Conservation (phyloP, 2,329 filamentous ascomycete species). For the Arthrobotrys musiformis region DNA sequence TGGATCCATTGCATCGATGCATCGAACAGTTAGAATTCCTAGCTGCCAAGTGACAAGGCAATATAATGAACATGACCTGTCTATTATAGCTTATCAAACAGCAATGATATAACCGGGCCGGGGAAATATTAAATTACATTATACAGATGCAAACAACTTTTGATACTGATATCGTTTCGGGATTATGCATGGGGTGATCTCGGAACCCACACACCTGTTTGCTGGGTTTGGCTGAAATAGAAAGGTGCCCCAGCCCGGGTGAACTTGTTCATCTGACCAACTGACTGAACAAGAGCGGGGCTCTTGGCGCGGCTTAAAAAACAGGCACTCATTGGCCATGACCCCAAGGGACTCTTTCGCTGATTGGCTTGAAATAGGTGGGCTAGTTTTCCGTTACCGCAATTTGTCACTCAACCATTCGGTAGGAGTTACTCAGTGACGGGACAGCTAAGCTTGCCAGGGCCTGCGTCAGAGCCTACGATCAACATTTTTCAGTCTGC, state of each 20-base stretch:
- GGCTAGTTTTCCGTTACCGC: not conserved
- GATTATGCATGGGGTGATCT: constrained; percentile 29
- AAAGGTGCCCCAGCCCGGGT: not conserved
- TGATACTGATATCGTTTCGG: constrained; percentile 49
- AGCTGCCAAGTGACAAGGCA: not conserved
- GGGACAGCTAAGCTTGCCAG: constrained; percentile 15
- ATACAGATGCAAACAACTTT: constrained; percentile 13
- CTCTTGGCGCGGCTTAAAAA: constrained; percentile 27
- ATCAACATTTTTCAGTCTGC: constrained; percentile 14
- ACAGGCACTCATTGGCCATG: not conserved
- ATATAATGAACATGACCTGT: too few relatives aligned
- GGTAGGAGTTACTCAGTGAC: constrained; percentile 15
- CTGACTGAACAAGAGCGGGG: too few relatives aligned
- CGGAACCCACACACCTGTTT: constrained; percentile 35
- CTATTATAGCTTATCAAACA: too few relatives aligned
- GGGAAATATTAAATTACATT: constrained; percentile 14
- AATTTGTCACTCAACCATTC: constrained; percentile 42
- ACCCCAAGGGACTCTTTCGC: not conserved
- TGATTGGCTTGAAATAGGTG: not conserved
- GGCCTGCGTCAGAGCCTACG: constrained; percentile 32
- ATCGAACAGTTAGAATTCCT: not conserved
- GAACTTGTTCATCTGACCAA: constrained; percentile 47
- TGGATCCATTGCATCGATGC: too few relatives aligned
- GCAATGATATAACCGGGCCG: constrained; percentile 29
- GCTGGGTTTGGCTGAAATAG: not conserved